Evolutionary conservation across 2,329 filamentous ascomycete species (phyloP), one percentile per base, ranked within the genome.

Genomic region (Talaromyces marneffei): DNA sequence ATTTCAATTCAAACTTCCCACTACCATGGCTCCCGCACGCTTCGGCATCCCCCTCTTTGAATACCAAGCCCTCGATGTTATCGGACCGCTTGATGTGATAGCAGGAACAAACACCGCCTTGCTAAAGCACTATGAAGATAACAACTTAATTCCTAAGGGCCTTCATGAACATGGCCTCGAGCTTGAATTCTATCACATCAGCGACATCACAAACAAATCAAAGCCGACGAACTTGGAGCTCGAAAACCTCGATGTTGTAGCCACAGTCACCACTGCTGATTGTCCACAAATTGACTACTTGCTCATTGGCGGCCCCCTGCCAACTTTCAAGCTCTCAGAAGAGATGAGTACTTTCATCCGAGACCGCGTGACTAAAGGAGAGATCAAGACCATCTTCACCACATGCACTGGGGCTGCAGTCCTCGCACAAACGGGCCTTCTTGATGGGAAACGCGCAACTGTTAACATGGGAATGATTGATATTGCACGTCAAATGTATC

Each of bases 311-410:
- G 55, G 55, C 3, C 58, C 58, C 14, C 3, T 59, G 31, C 55
- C 55, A 5, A 44, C 18, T 25, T 62, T 29, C 39, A 59, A 42
- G 35, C 29, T 62, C n/a, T 55, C 60, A 1, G 46, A 55, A 2
- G 46, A 59, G 50, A 48, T 59, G 55, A 59, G 25, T 5, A 10
- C 16, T 16, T 62, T 62, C 25, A 59, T 62, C n/a, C 23, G 40
- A 16, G 55, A 59, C 8, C 55, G 55, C 3, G 31, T 62, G 18
- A 31, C 48, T 4, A 59, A 40, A n/a, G 29, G 55, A 7, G 55
- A 62, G 31, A 62, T 62, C 39, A 62, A 62, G 18, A 62, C 56
- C 12, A 48, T 63, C 25, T 60, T 63, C 35, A 63, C 61, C 8
- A 57, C 57, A 16, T 63, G 61, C 53, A 63, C 57, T 1, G 61